Conservation (phyloP, 768 basidiomycete species). For the Leccinum subgranulosum region DNA sequence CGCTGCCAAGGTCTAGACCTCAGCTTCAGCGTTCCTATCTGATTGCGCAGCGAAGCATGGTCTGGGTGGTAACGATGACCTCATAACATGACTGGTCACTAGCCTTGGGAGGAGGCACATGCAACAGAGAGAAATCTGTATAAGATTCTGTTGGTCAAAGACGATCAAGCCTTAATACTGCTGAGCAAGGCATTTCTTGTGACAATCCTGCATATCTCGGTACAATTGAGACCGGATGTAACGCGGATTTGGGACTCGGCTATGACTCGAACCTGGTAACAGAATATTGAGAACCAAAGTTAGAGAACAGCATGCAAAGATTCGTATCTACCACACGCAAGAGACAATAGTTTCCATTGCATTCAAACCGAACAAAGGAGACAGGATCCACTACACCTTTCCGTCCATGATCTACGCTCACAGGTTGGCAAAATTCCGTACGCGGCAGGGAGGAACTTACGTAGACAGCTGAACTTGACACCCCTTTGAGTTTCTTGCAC, state of each 20-base stretch:
- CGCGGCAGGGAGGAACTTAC: conserved; percentile 6
- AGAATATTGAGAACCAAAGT: neutral
- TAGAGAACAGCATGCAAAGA: neutral
- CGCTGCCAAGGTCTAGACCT: too few relatives aligned
- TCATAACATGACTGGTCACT: neutral
- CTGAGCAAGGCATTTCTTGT: too few relatives aligned
- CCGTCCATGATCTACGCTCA: conserved; percentile 18
- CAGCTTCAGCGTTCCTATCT: too few relatives aligned
- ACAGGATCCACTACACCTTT: conserved; percentile 14
- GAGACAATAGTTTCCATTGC: neutral
- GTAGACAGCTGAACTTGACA: conserved; percentile 33
- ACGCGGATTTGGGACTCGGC: neutral
- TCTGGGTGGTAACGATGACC: neutral
- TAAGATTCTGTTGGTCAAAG: neutral
- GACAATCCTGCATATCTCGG: too few relatives aligned
- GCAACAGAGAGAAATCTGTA: too few relatives aligned
- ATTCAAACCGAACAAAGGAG: neutral
- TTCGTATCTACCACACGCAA: neutral
- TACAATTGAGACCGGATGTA: neutral
- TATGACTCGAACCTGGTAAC: neutral
- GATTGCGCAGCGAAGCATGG: neutral
- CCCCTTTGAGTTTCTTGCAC: conserved; percentile 60
- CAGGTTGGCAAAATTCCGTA: neutral
- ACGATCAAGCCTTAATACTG: neutral
- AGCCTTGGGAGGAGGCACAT: neutral